Conservation (phyloP, 352 stramenopile genomes). For the Globisporangium nunn region DNA sequence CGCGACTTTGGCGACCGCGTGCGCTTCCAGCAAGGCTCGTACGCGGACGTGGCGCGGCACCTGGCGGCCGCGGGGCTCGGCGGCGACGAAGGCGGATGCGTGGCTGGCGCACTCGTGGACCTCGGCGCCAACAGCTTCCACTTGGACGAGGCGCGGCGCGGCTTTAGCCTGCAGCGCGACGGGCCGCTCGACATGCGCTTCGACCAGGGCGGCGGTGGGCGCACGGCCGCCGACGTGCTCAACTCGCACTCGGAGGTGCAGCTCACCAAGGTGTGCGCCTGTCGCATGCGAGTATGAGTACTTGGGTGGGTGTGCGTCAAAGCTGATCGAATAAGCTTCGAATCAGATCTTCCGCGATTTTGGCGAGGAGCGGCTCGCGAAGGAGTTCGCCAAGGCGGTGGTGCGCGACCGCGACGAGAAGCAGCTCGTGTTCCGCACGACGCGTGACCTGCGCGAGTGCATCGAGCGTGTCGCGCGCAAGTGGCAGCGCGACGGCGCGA, state of each 20-base stretch:
- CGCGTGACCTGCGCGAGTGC: constrained; percentile 53
- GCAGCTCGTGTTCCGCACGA: constrained; percentile 45
- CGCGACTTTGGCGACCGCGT: constrained; percentile 39
- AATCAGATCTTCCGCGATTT: constrained; percentile 51
- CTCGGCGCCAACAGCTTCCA: constrained; percentile 81
- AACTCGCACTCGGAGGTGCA: constrained; percentile 70
- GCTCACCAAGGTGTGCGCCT: constrained; percentile 33
- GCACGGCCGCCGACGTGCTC: constrained; percentile 57
- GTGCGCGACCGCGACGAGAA: constrained; percentile 55
- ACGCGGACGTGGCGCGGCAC: constrained; percentile 37
- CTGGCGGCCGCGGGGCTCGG: constrained; percentile 37
- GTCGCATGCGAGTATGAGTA: no score
- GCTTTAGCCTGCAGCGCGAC: constrained; percentile 70
- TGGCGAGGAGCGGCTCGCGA: constrained; percentile 69
- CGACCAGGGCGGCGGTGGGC: constrained; percentile 27
- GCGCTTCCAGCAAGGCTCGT: constrained; percentile 52
- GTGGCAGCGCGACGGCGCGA: constrained; percentile 27
- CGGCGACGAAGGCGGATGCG: constrained; percentile 17
- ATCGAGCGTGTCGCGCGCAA: constrained; percentile 72
- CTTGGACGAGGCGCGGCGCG: constrained; percentile 57
- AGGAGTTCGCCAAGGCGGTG: constrained; percentile 78
- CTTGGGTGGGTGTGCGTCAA: no score
- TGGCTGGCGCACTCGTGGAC: constrained; percentile 71
- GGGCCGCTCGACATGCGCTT: constrained; percentile 80
- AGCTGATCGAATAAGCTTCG: no score